Base-by-base conservation (phyloP, 176 grass and related monocot genomes). In the Carex kokanica region DNA sequence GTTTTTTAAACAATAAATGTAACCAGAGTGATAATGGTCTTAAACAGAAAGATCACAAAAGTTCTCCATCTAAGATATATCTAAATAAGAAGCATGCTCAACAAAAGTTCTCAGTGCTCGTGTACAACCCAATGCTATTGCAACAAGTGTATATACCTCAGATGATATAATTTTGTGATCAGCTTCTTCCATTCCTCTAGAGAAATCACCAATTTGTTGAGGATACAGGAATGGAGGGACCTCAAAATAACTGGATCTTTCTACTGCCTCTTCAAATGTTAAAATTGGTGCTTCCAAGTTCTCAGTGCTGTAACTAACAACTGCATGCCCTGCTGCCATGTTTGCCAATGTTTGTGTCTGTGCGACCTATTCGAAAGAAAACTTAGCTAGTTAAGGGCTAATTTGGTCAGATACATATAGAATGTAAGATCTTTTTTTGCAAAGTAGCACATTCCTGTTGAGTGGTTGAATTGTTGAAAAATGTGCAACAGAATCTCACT, bases 291-390 rank as follows among this genome's bases (percentile, higher is more conserved):
- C 80, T 74, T 91, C 85, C 59, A 97, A 82, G 72, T 88, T 88
- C 74, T 97, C 87, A 12, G 84, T 94, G 60, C 81, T 85, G 40
- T 97, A 93, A 31, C 86, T 87, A 25, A 97, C 64, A 32, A 83
- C 55, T 14, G 87, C 92, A 86, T 97, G 86, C 78, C 90, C 88
- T 24, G 92, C 92, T 4, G 87, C 95, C 88, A 97, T 89, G 68
- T 94, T 85, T 15, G 92, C 95, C 18, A 92, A 88, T 74, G 41
- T 94, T n/a, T 97, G 95, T 17, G 90, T 91, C 89, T 91, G 87
- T 55, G 92, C 92, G 85, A 97, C 80, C 95, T 97, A 72, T 64
- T 11, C 8, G 7, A 89, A 14, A 81, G 1, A 41, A 72, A 87
- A 62, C 6, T 69, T 75, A 2, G 67, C 18, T 43, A 43, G 7